phyloP scores from a whole-genome alignment of 2,329 filamentous ascomycete species.

The Exophiala dermatitidis region DNA sequence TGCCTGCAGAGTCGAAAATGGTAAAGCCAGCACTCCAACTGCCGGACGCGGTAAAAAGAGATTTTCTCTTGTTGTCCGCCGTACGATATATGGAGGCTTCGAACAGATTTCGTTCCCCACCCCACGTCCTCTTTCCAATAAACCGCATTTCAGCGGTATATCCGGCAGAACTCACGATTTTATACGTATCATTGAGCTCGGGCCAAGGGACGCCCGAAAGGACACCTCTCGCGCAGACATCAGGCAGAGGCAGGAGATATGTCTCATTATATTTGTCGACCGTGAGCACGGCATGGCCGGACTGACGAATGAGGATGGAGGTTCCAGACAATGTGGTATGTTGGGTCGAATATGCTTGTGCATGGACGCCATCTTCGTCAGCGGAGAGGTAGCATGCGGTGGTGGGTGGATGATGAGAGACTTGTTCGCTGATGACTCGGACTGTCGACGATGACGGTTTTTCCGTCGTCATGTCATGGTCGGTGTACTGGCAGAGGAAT shows the following conservation, averaged over 20 bases:
- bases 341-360: conserved; percentile 23
- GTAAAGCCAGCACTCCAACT: conserved; percentile 56
- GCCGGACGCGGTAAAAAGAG: conserved; percentile 17
- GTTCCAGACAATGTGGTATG: conserved; percentile 20
- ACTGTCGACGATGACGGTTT: conserved; percentile 18
- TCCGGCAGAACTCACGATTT: conserved; percentile 20
- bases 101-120: conserved; percentile 21
- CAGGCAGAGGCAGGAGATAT: conserved; percentile 24
- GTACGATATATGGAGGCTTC: conserved; percentile 20
- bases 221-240: conserved; percentile 23
- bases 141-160: conserved; percentile 25
- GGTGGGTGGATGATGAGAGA: conserved; percentile 26
- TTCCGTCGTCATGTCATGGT: conserved; percentile 18
- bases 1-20: conserved; percentile 52
- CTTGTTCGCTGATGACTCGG: conserved; percentile 24
- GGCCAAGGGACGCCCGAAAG: conserved; percentile 44
- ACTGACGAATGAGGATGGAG: conserved; percentile 20
- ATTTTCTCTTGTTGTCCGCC: conserved; percentile 5
- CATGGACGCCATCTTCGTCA: conserved; percentile 21
- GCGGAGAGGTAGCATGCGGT: conserved; percentile 26
- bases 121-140: conserved; percentile 20
- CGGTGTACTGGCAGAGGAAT: conserved; percentile 24
- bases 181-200: conserved; percentile 26
- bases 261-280: conserved; percentile 26
- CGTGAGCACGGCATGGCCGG: conserved; percentile 22